Conservation (phyloP, 2,329 filamentous ascomycete species). For the Claviceps quebecensis region DNA sequence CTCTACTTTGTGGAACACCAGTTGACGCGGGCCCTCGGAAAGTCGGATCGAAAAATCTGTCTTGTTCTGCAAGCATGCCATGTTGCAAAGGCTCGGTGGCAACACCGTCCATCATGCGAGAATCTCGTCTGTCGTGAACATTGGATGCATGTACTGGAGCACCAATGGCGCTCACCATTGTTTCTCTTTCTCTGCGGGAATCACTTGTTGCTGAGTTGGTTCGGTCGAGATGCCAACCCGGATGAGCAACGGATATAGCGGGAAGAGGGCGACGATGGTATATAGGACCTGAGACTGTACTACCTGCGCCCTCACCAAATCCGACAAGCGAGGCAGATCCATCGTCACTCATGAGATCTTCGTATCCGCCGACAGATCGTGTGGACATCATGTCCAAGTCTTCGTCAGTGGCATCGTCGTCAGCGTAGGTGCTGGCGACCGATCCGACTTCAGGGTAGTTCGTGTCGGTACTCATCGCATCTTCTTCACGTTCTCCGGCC, state of each 20-base stretch:
- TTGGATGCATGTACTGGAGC: slow-evolving; percentile 32
- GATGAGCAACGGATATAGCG: slow-evolving; percentile 22
- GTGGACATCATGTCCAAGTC: slow-evolving; percentile 32
- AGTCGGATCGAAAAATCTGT: slow-evolving; percentile 50
- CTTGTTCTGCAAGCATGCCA: slow-evolving; percentile 34
- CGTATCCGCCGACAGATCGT: slow-evolving; percentile 35
- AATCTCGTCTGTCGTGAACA: slow-evolving; percentile 41
- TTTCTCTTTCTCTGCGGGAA: slow-evolving; percentile 22
- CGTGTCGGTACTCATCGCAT: slow-evolving; percentile 57
- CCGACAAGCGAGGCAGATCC: slow-evolving; percentile 72
- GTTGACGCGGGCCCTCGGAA: slow-evolving; percentile 40
- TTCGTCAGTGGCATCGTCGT: slow-evolving; percentile 37
- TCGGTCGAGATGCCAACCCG: slow-evolving; percentile 33
- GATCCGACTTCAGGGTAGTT: slow-evolving; percentile 43
- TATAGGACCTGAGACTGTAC: slow-evolving; percentile 68
- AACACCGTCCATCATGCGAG: slow-evolving; percentile 53
- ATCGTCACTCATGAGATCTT: slow-evolving; percentile 75
- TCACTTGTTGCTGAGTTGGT: slow-evolving; percentile 40
- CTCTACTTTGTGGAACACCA: slow-evolving; percentile 21
- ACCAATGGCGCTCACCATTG: slow-evolving; percentile 20
- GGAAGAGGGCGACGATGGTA: slow-evolving; percentile 39
- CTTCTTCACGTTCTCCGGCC: slow-evolving; percentile 45
- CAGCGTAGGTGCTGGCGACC: slow-evolving; percentile 40
- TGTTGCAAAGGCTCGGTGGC: slow-evolving; percentile 38
- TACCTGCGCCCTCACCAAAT: slow-evolving; percentile 83